Conservation (phyloP, 352 stramenopile species). For the Phytophthora europaea region DNA sequence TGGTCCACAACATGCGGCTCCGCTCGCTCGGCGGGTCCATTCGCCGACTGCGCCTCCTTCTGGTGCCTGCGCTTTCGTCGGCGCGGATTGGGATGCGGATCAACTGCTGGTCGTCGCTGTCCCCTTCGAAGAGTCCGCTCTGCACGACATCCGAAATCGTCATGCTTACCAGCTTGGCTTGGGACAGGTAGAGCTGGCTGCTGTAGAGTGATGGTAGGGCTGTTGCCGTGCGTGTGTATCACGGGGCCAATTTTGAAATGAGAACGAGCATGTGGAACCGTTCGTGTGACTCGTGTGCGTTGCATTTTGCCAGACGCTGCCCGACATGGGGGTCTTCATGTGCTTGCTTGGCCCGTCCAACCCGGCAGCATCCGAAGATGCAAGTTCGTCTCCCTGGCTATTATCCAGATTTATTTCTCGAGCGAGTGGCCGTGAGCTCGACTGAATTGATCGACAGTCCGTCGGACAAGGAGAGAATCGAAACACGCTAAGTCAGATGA, state of each 20-base stretch:
- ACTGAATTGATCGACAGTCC: constrained; percentile 31
- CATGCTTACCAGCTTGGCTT: constrained; percentile 16
- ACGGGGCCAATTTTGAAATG: constrained; percentile 29
- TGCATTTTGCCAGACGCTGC: constrained; percentile 29
- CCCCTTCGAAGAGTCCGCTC: constrained; percentile 27
- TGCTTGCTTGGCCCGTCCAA: constrained; percentile 18
- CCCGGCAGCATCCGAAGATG: constrained; percentile 25
- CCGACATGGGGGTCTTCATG: constrained; percentile 6
- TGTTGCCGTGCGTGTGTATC: constrained; percentile 13
- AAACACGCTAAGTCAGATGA: constrained; percentile 9
- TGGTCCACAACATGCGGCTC: constrained; percentile 39
- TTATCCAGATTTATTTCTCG: constrained; percentile 41
- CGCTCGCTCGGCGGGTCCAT: constrained; percentile 27
- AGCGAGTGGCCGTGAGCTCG: constrained; percentile 15
- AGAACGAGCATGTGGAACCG: constrained; percentile 1
- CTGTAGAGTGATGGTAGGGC: constrained; percentile 1
- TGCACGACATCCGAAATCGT: constrained; percentile 34
- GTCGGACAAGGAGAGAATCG: constrained; percentile 10
- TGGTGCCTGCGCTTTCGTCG: constrained; percentile 9
- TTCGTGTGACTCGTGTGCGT: constrained; percentile 9
- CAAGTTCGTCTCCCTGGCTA: constrained; percentile 22
- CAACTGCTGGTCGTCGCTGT: constrained; percentile 35
- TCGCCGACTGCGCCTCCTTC: constrained; percentile 18
- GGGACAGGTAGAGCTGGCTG: background rate
- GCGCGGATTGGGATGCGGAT: constrained; percentile 34